Evolutionary conservation across 257 asterid genomes (phyloP).

Genomic region (Gentiana dahurica): DNA sequence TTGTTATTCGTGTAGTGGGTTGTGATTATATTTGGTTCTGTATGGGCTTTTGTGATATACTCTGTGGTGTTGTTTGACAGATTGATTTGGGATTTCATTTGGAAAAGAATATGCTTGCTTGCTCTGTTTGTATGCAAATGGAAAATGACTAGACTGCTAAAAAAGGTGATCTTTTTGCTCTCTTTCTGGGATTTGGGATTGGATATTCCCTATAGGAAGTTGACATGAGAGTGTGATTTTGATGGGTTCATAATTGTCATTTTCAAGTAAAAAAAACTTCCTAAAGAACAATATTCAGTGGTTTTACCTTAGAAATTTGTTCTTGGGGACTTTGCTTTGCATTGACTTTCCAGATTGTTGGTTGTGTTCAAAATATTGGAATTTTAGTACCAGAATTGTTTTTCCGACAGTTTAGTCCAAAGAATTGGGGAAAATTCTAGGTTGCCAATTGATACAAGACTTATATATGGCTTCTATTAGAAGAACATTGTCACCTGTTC

Average conservation of each 20-base stretch:
- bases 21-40: background rate
- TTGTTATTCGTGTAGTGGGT: conserved; percentile 9
- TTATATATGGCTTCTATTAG: conserved; percentile 60
- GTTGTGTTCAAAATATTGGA: background rate
- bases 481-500: conserved; percentile 54
- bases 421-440: background rate
- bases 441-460: background rate
- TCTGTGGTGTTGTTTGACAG: background rate
- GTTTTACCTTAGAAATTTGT: background rate
- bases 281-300: background rate
- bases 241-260: background rate
- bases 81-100: background rate
- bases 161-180: background rate
- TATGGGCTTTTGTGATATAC: background rate
- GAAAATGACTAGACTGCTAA: background rate
- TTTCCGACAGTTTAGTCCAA: conserved; percentile 5
- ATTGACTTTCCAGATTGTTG: background rate
- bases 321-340: background rate
- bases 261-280: background rate
- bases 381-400: background rate
- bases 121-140: background rate
- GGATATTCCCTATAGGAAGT: background rate
- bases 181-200: background rate
- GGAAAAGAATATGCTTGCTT: background rate
- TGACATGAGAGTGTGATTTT: conserved; percentile 1